Base-by-base conservation (phyloP, 2,329 filamentous ascomycete species). In the Microcyclosporella mali region DNA sequence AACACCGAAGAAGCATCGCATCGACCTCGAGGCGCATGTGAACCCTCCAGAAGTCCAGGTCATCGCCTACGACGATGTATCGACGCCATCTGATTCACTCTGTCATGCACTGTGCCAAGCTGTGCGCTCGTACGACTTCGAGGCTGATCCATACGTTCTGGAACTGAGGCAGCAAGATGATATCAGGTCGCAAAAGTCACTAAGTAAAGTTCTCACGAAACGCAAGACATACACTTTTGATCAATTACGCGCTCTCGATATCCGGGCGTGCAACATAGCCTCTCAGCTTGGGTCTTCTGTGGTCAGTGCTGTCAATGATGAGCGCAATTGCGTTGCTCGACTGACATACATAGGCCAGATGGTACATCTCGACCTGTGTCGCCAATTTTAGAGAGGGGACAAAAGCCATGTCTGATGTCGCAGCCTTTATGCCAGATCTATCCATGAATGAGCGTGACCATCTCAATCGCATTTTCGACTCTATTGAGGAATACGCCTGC, bases 21-120 rank as follows among this genome's bases (percentile, higher is more conserved):
- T 77, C 10, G 85, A 92, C 50, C 73, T 94, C 2, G 61, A 85
- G n/a, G 68, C 70, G 14, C 73, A 79, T 53, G 80, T 84, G 2
- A 81, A 87, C 52, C 77, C 70, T n/a, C 88, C 88, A 1, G 58
- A 69, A 8, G 64, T 88, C 27, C 41, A 61, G 7, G 64, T 56
- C 21, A 50, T 75, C 8, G 47, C 56, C 3, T 68, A 61, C 29
- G n/a, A 25, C 32, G 27, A 21, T 16, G 31, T 37, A 6, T 18
- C 30, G 2, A 28, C 16, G 10, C 19, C 16, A 17, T 27, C 42
- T 14, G 56, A 57, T 2, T 14, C 33, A 28, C 47, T 65, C 2
- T 21, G 45, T 28, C 9, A 29, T 14, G 43, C 49, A 47, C 29
- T 56, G 12, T 14, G 17, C 16, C 33, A 16, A 4, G 44, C 46